Conservation (phyloP, 108 stramenopile species). For the Pseudonitzschia delicatissima region DNA sequence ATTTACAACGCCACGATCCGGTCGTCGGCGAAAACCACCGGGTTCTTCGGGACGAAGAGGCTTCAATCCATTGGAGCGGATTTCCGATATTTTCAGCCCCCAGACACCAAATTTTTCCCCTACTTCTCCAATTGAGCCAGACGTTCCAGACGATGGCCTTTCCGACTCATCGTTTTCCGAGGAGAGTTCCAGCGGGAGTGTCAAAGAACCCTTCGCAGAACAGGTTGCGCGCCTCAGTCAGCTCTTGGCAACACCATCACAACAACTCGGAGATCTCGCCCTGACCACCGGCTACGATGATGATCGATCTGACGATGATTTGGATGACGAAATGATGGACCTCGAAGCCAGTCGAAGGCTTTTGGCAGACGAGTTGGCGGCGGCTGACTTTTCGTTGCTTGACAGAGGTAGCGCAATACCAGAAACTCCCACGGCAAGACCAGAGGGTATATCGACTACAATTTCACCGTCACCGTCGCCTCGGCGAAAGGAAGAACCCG, state of each 20-base stretch:
- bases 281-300: constrained; percentile 1
- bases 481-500: neutral
- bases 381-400: constrained; percentile 24
- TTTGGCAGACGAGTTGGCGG: constrained; percentile 25
- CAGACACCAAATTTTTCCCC: neutral
- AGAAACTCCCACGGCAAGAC: too few species aligned
- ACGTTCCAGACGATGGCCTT: neutral
- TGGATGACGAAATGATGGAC: constrained; percentile 28
- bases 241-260: constrained; percentile 25
- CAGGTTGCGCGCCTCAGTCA: constrained; percentile 26
- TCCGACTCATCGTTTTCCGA: neutral
- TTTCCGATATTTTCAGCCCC: constrained; percentile 14
- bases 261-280: constrained; percentile 22
- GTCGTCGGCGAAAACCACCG: neutral
- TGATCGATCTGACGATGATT: constrained; percentile 26
- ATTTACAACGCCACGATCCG: constrained; percentile 9
- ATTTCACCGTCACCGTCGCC: neutral
- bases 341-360: constrained; percentile 20
- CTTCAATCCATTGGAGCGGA: constrained; percentile 4
- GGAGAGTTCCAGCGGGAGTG: neutral
- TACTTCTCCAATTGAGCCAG: neutral
- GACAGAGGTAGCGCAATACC: neutral
- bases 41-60: neutral
- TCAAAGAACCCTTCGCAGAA: constrained; percentile 34
- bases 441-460: neutral